Evolutionary conservation across 345 rosid genomes (phyloP).

Genomic region (Cardamine chenopodiifolia): DNA sequence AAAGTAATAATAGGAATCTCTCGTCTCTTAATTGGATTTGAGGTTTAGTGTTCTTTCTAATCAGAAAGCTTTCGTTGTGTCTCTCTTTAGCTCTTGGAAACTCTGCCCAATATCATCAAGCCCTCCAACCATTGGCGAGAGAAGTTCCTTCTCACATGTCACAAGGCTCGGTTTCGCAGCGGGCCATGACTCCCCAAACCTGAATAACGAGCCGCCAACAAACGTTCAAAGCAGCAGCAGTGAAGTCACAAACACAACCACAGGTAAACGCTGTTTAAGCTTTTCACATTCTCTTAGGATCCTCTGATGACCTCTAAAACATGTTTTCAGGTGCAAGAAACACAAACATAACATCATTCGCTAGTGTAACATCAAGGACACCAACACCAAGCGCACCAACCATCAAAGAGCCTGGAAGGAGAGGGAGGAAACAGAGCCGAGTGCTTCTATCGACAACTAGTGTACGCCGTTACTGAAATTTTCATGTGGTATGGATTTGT

Average conservation of each 20-base stretch:
- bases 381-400: constrained; percentile 49
- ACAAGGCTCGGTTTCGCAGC: constrained; percentile 95
- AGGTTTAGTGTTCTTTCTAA: not conserved
- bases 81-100: constrained; percentile 65
- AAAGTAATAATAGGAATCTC: constrained; percentile 52
- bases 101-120: constrained; percentile 59
- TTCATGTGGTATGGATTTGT: not conserved
- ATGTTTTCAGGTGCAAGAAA: constrained; percentile 53
- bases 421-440: constrained; percentile 72
- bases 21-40: not conserved
- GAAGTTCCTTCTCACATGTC: constrained; percentile 77
- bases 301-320: constrained; percentile 13
- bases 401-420: constrained; percentile 64
- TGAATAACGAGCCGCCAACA: constrained; percentile 66
- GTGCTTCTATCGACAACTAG: constrained; percentile 86
- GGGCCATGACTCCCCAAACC: constrained; percentile 79
- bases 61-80: not conserved
- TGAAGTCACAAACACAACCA: constrained; percentile 45
- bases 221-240: constrained; percentile 38
- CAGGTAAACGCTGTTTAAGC: constrained; percentile 40
- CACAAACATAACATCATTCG: constrained; percentile 68
- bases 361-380: constrained; percentile 61
- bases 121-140: constrained; percentile 67
- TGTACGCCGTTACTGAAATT: constrained; percentile 68
- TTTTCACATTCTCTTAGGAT: not conserved